A percentile compares a stretch with the other conserved stretches of the same genome.
These are phyloP conservation scores for Penicillium expansum DNA, from an alignment of 2,329 filamentous ascomycete genomes.

Conservation along the genomic window DNA sequence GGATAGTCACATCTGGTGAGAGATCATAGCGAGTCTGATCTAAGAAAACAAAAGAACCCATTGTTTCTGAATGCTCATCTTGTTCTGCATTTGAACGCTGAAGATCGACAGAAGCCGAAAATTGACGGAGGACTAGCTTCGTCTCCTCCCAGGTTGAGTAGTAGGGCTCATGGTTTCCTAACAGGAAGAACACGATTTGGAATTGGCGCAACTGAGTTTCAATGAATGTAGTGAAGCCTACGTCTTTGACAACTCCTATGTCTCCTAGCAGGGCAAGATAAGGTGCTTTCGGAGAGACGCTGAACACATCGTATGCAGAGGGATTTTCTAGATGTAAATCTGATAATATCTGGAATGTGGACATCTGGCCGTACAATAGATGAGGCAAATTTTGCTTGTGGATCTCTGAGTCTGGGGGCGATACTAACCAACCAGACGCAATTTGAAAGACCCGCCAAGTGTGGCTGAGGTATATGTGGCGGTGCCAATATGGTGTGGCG, in stretches of 20 bases:
- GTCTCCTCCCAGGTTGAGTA: slow-evolving; percentile 30
- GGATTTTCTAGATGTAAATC: slow-evolving; percentile 57
- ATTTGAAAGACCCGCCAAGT: neutral
- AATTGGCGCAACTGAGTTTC: slow-evolving; percentile 50
- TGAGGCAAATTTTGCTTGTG: neutral
- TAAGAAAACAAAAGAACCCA: slow-evolving; percentile 43
- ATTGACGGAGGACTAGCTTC: slow-evolving; percentile 22
- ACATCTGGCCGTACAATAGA: slow-evolving; percentile 10
- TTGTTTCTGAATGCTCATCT: neutral
- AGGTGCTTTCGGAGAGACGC: slow-evolving; percentile 49
- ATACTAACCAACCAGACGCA: neutral
- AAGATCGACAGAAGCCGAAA: slow-evolving; percentile 23
- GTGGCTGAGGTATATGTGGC: slow-evolving; percentile 21
- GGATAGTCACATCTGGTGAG: slow-evolving; percentile 37
- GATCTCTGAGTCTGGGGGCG: neutral
- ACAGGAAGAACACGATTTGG: slow-evolving; percentile 50
- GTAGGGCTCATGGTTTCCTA: slow-evolving; percentile 59
- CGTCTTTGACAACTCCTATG: slow-evolving; percentile 50
- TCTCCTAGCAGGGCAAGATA: slow-evolving; percentile 58
- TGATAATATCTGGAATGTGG: slow-evolving; percentile 51
- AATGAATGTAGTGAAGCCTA: slow-evolving; percentile 50
- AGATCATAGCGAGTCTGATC: slow-evolving; percentile 42
- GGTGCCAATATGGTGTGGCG: slow-evolving; percentile 27
- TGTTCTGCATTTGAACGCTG: slow-evolving; percentile 5
- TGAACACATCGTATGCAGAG: slow-evolving; percentile 51